Conservation (phyloP, 2,329 filamentous ascomycete species). For the Penicillium occitanis region DNA sequence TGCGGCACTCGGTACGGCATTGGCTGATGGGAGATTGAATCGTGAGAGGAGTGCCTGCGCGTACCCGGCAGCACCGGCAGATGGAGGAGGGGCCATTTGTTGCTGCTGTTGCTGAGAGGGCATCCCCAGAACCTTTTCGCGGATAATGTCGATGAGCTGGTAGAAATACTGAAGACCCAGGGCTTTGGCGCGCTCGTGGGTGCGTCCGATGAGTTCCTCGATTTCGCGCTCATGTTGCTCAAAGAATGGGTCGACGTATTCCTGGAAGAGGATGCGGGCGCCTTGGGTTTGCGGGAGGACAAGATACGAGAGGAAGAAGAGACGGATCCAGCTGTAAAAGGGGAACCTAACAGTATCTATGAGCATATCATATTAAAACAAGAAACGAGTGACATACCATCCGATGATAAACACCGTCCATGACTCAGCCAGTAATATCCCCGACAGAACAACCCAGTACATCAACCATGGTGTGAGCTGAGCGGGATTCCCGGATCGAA, state of each 20-base stretch:
- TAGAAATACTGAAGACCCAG: constrained; percentile 76
- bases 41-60: constrained; percentile 79
- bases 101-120: constrained; percentile 58
- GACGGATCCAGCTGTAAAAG: constrained; percentile 89
- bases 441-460: constrained; percentile 95
- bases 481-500: constrained; percentile 85
- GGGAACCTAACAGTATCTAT: constrained; percentile 62
- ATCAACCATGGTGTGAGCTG: constrained; percentile 96
- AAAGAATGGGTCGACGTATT: constrained; percentile 84
- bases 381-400: constrained; percentile 56
- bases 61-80: constrained; percentile 53
- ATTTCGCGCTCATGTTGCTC: constrained; percentile 82
- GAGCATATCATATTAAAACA: background rate
- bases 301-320: constrained; percentile 86
- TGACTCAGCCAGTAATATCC: constrained; percentile 77
- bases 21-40: constrained; percentile 70
- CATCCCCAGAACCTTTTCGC: constrained; percentile 75
- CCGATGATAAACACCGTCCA: constrained; percentile 83
- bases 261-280: constrained; percentile 79
- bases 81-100: constrained; percentile 43
- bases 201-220: constrained; percentile 80
- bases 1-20: constrained; percentile 47
- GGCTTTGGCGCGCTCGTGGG: constrained; percentile 74
- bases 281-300: constrained; percentile 98
- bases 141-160: constrained; percentile 67